Conservation (phyloP, 108 stramenopile species). For the Discostella stelligeroides region DNA sequence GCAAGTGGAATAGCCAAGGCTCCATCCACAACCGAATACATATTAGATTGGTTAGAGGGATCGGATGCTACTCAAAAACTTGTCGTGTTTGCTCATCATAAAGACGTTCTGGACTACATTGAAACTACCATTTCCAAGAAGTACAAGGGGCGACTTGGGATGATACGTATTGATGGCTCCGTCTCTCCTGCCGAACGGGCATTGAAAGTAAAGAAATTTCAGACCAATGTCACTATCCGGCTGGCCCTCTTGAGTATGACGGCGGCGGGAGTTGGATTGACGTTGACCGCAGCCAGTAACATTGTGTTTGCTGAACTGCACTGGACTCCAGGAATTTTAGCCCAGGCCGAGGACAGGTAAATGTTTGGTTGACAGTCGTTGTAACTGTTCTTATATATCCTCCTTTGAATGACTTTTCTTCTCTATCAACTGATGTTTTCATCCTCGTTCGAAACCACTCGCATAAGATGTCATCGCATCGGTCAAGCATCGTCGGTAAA, state of each 20-base stretch:
- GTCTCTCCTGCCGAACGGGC: constrained; percentile 80
- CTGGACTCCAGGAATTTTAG: constrained; percentile 86
- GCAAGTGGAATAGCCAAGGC: constrained; percentile 83
- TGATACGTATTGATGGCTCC: constrained; percentile 90
- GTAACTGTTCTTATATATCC: no score
- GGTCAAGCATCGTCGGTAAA: constrained; percentile 86
- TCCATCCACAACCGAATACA: constrained; percentile 65
- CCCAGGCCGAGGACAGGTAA: constrained; percentile 92
- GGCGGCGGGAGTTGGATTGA: constrained; percentile 91
- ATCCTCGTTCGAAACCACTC: no score
- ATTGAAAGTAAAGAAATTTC: constrained; percentile 78
- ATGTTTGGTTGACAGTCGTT: no score
- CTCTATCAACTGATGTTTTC: no score
- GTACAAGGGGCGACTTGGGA: constrained; percentile 57
- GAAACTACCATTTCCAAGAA: constrained; percentile 57
- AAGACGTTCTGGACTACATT: constrained; percentile 78
- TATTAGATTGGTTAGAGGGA: constrained; percentile 74
- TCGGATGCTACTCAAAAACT: constrained; percentile 69
- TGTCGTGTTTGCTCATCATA: constrained; percentile 92
- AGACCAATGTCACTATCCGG: constrained; percentile 64
- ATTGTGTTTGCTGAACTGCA: constrained; percentile 86
- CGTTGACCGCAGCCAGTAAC: constrained; percentile 84
- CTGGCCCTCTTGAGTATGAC: constrained; percentile 89
- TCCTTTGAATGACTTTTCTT: no score
- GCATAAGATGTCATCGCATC: constrained; percentile 78